A percentile compares a stretch with the other conserved stretches of the same genome.
phyloP scores from a whole-genome alignment of 306 rosid species.

The Lagenaria siceraria region DNA sequence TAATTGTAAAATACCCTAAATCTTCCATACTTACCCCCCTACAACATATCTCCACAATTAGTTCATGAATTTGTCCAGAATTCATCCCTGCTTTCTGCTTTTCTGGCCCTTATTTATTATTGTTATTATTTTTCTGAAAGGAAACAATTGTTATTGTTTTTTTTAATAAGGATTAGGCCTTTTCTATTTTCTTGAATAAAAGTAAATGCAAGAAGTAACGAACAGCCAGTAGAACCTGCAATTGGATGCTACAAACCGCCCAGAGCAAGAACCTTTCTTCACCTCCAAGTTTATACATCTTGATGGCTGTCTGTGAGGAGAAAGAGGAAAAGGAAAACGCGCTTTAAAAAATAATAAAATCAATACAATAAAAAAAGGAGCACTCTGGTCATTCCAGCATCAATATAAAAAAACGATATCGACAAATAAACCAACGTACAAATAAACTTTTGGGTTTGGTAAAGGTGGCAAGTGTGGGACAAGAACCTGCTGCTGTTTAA shows the following conservation, averaged over 20 bases:
- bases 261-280: conserved; percentile 93
- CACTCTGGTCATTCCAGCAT: neutral
- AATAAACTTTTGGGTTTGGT: neutral
- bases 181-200: neutral
- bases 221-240: conserved; percentile 56
- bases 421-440: neutral
- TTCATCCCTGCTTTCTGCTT: neutral
- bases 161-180: neutral
- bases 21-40: neutral
- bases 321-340: neutral
- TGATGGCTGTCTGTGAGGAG: conserved; percentile 82
- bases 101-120: neutral
- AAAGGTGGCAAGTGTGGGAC: neutral
- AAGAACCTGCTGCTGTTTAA: conserved; percentile 95
- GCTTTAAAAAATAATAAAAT: neutral
- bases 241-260: conserved; percentile 97
- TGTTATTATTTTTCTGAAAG: no score
- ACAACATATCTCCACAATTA: neutral
- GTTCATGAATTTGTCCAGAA: neutral
- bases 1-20: neutral
- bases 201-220: neutral
- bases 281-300: conserved; percentile 88
- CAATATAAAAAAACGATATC: neutral
- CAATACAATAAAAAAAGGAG: neutral
- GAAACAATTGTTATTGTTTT: no score